Percentiles rank a stretch among this genome's conserved stretches.
phyloP scores from a whole-genome alignment of 345 rosid genomes.

The Triadica sebifera region DNA sequence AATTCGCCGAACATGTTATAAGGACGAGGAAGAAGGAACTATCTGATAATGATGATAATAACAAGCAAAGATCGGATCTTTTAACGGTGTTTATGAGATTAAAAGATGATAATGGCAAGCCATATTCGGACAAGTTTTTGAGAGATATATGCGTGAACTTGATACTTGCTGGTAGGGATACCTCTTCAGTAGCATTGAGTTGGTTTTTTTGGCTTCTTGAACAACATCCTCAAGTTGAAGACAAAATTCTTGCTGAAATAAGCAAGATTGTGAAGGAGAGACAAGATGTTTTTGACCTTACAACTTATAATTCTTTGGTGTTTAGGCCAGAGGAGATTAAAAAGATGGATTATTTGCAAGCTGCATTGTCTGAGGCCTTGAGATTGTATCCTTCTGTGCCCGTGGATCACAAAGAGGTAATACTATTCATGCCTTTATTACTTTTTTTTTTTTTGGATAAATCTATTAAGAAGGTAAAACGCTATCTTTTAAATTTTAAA shows the following conservation, averaged over 20 bases:
- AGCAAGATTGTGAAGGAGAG: slow-evolving; percentile 51
- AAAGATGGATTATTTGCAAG: slow-evolving; percentile 95
- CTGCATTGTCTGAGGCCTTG: slow-evolving; percentile 87
- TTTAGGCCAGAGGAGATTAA: slow-evolving; percentile 80
- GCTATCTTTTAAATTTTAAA: no score
- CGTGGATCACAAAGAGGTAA: slow-evolving; percentile 95
- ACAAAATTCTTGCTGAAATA: slow-evolving; percentile 57
- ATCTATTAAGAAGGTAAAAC: no score
- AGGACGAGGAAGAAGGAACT: slow-evolving; percentile 74
- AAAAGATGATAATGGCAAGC: slow-evolving; percentile 51
- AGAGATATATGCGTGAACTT: slow-evolving; percentile 91
- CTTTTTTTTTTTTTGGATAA: no score
- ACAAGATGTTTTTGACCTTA: slow-evolving; percentile 21
- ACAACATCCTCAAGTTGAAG: slow-evolving; percentile 59
- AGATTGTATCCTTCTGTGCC: slow-evolving; percentile 97
- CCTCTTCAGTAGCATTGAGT: slow-evolving; percentile 89
- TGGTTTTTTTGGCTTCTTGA: slow-evolving; percentile 94
- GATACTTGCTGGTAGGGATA: slow-evolving; percentile 95
- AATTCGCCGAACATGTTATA: slow-evolving; percentile 75
- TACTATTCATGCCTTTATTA: no score
- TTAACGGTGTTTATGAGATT: slow-evolving; percentile 67
- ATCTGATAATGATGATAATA: slow-evolving; percentile 16
- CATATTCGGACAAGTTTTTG: slow-evolving; percentile 75
- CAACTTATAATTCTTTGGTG: slow-evolving; percentile 24
- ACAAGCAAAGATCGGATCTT: slow-evolving; percentile 56